Conservation (phyloP, 1,284 basidiomycete genomes). For the Pyrrhoderma lamaoense region DNA sequence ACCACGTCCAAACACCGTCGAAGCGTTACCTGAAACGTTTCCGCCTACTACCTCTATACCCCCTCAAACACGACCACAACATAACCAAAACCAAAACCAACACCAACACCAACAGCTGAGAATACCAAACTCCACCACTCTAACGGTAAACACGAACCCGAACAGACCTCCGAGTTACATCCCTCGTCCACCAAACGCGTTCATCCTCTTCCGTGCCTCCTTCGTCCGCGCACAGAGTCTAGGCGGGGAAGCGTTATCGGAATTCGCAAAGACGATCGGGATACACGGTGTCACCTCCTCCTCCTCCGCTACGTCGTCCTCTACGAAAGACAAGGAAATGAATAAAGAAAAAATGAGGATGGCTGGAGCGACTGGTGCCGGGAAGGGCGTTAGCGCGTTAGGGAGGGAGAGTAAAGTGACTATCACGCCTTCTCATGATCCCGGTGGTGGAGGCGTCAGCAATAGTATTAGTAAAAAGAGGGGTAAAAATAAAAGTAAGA, state of each 20-base stretch:
- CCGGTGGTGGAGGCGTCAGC: no score
- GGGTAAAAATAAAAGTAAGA: no score
- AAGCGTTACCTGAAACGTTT: no score
- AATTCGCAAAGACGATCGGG: not conserved
- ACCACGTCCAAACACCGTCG: no score
- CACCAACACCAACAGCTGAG: not conserved
- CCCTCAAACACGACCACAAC: no score
- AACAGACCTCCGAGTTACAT: constrained; percentile 47
- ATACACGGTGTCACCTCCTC: not conserved
- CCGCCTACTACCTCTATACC: no score
- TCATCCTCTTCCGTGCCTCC: constrained; percentile 89
- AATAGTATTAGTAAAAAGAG: no score
- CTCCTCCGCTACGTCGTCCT: not conserved
- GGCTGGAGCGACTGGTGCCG: not conserved
- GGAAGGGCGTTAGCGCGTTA: constrained; percentile 6
- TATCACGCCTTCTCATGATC: not conserved
- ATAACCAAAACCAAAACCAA: no score
- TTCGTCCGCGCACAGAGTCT: constrained; percentile 55
- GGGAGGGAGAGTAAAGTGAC: constrained; percentile 3
- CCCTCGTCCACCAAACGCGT: constrained; percentile 89
- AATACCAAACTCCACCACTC: no score
- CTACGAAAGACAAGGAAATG: no score
- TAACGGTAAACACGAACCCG: no score
- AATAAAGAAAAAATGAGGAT: no score
- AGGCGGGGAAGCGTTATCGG: not conserved